A percentile compares a stretch with the other conserved stretches of the same genome.
Conservation (phyloP, 306 rosid genomes). For the Vigna hirtella region DNA sequence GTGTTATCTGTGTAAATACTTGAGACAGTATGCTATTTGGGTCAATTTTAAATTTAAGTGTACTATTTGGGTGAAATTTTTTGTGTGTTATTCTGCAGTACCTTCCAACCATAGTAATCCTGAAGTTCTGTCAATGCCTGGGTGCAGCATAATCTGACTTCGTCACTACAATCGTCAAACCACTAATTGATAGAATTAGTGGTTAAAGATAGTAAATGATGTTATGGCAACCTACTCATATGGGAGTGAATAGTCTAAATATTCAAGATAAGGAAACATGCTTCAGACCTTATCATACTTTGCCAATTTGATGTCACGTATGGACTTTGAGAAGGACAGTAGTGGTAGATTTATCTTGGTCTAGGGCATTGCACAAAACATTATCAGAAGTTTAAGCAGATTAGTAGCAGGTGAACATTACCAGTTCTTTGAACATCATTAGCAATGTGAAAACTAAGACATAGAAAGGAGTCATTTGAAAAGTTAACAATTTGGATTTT, state of each 20-base stretch:
- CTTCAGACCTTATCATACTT: slow-evolving; percentile 75
- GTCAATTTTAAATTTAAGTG: too few species aligned
- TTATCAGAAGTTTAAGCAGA: slow-evolving; percentile 22
- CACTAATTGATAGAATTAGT: slow-evolving; percentile 82
- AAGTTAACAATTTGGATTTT: slow-evolving; percentile 20
- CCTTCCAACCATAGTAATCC: slow-evolving; percentile 81
- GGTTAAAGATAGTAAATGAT: slow-evolving; percentile 53
- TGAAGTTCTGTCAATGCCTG: slow-evolving; percentile 69
- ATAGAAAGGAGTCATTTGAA: background rate
- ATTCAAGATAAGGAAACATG: slow-evolving; percentile 10
- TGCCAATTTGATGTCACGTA: slow-evolving; percentile 76
- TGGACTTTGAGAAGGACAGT: slow-evolving; percentile 61
- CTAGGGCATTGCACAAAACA: slow-evolving; percentile 50
- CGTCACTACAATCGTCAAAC: slow-evolving; percentile 93
- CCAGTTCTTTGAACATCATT: slow-evolving; percentile 17
- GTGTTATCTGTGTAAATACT: too few species aligned
- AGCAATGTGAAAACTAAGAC: slow-evolving; percentile 12
- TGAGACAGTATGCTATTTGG: too few species aligned
- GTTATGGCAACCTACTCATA: slow-evolving; percentile 37
- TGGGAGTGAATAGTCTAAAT: slow-evolving; percentile 8
- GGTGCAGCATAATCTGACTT: slow-evolving; percentile 72
- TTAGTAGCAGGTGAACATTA: slow-evolving; percentile 8
- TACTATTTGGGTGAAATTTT: background rate
- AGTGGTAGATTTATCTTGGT: slow-evolving; percentile 65
- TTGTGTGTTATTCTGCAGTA: slow-evolving; percentile 34